Evolutionary conservation across 129 eudicot species (phyloP).

Genomic region (Tagetes erecta): DNA sequence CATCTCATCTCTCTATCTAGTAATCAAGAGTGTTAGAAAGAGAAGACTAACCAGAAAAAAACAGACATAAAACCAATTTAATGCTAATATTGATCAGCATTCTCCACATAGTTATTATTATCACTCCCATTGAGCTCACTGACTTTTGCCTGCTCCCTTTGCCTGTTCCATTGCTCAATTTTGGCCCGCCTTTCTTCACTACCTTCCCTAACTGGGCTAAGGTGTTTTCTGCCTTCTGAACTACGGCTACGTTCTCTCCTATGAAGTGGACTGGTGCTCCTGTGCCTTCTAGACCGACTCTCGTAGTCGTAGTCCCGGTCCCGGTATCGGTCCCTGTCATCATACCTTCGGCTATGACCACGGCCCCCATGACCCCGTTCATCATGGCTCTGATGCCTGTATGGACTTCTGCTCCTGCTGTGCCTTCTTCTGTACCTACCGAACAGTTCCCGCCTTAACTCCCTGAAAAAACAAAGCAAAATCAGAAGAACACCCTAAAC

Average conservation of each 20-base stretch:
- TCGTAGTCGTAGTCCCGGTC: conserved; percentile 53
- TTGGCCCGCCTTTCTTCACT: conserved; percentile 95
- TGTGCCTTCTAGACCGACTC: conserved; percentile 68
- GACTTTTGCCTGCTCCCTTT: conserved; percentile 67
- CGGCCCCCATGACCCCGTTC: conserved; percentile 66
- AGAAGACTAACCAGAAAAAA: conserved; percentile 56
- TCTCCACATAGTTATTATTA: conserved; percentile 22
- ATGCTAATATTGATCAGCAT: conserved; percentile 43
- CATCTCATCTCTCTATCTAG: neutral
- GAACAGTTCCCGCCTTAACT: conserved; percentile 66
- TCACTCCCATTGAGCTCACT: conserved; percentile 23
- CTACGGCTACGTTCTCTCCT: conserved; percentile 71
- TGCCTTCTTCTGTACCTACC: conserved; percentile 72
- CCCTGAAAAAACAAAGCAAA: conserved; percentile 44
- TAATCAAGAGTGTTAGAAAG: conserved; percentile 13
- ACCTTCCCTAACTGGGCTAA: conserved; percentile 80
- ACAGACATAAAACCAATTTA: conserved; percentile 25
- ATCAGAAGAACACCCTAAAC: neutral
- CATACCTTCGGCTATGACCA: conserved; percentile 71
- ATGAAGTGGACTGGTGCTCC: conserved; percentile 65
- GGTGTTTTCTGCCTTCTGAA: conserved; percentile 61
- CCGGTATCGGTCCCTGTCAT: conserved; percentile 46
- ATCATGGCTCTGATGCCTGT: conserved; percentile 81
- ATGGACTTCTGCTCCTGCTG: conserved; percentile 82
- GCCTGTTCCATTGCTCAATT: conserved; percentile 90